phyloP scores from a whole-genome alignment of 257 asterid species.

The Verbena officinalis region DNA sequence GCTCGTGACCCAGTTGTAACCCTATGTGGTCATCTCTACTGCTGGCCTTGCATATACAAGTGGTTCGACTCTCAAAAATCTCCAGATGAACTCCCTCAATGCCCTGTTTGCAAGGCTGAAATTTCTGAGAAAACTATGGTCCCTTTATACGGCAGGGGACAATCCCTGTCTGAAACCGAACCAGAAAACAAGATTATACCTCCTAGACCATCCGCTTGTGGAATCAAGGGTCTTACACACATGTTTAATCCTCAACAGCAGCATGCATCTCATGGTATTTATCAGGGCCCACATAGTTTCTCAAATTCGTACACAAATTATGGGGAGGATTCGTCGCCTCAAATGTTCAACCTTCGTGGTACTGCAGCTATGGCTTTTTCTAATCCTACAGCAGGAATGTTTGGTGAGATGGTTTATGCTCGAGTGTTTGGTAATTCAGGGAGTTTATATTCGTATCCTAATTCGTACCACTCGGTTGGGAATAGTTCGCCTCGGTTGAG shows the following conservation, averaged over 20 bases:
- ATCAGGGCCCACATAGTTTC: slow-evolving; percentile 27
- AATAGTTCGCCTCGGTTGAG: slow-evolving; percentile 60
- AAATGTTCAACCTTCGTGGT: slow-evolving; percentile 30
- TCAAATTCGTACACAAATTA: slow-evolving; percentile 6
- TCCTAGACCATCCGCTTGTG: slow-evolving; percentile 68
- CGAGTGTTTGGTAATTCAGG: slow-evolving; percentile 73
- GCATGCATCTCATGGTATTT: slow-evolving; percentile 27
- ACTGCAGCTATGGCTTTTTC: slow-evolving; percentile 28
- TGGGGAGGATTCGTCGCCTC: slow-evolving; percentile 28
- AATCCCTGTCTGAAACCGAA: slow-evolving; percentile 44
- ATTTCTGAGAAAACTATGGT: slow-evolving; percentile 64
- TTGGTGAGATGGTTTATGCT: slow-evolving; percentile 79
- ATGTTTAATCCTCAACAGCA: slow-evolving; percentile 38
- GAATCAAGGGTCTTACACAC: slow-evolving; percentile 40
- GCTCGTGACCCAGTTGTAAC: slow-evolving; percentile 85
- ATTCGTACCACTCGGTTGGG: slow-evolving; percentile 58
- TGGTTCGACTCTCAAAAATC: slow-evolving; percentile 61
- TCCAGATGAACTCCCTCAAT: slow-evolving; percentile 45
- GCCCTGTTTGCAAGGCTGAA: slow-evolving; percentile 90
- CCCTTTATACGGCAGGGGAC: slow-evolving; percentile 78
- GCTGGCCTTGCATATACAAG: slow-evolving; percentile 94
- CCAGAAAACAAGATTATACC: slow-evolving; percentile 50
- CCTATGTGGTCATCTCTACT: slow-evolving; percentile 85
- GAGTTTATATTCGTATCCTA: slow-evolving; percentile 54
- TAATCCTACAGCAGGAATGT: slow-evolving; percentile 55